Base-by-base conservation (phyloP, 306 rosid species). In the Sesbania bispinosa region DNA sequence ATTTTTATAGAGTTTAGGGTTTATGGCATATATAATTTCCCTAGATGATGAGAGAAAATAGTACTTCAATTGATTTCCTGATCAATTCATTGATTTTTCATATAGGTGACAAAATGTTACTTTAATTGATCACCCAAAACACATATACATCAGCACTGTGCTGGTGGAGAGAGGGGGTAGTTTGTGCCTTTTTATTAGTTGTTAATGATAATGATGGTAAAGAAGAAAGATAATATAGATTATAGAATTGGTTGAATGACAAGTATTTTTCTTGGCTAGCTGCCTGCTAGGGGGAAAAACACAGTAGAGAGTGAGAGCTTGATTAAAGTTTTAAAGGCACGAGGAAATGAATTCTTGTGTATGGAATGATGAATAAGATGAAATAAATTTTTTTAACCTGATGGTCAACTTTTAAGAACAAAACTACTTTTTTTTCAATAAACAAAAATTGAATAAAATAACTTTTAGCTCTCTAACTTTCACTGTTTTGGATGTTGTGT, bases 141-240 rank as follows among this genome's bases (percentile, higher is more conserved):
- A 73, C 23, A 10, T 48, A 32, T 73, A 46, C 51, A 33, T 59
- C 23, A 20, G 46, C 68, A 20, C 61, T 38, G 13, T 43, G 59
- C 16, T 10, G 47, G 26, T 35, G 23, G 14, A 19, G 26, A 46
- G 41, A 58, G 16, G 58, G 13, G 15, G 7, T 24, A 29, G 4
- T 71, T 33, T 36, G 21, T 61, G 2, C 11, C 7, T 15, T 39
- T 41, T 27, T 55, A 19, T 26, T n/a, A 11, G 55, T 35, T 57
- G 6, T 41, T 55, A 5, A 18, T 47, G 33, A 41, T 18, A 13
- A 59, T 58, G 23, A 41, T 26, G 23, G 64, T 20, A 30, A n/a
- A 67, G 48, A 41, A 45, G 76, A 71, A 62, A 20, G 41, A 33
- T 20, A 23, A 46, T n/a, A n/a, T n/a, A n/a, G n/a, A n/a, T n/a